Conservation (phyloP, 371 early-diverging fungal genomes). For the Syncephalastrum racemosum region DNA sequence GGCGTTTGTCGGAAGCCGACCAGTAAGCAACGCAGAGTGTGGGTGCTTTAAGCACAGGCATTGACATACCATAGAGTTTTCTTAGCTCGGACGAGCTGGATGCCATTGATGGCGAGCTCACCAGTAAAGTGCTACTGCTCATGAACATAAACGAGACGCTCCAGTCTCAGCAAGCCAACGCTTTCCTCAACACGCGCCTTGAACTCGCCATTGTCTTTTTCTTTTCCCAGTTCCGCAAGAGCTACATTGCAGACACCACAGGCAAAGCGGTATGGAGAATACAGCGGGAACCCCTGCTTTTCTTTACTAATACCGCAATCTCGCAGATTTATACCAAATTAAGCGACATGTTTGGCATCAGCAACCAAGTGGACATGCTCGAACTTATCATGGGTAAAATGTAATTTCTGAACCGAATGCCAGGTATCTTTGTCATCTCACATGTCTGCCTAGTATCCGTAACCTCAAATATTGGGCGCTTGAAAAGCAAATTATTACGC, state of each 20-base stretch:
- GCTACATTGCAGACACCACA: conserved; percentile 67
- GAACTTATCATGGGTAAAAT: conserved; percentile 69
- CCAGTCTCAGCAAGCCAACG: conserved; percentile 41
- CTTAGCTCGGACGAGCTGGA: conserved; percentile 66
- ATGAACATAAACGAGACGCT: conserved; percentile 54
- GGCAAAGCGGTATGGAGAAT: conserved; percentile 27
- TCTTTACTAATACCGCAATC: neutral
- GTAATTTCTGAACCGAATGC: conserved; percentile 31
- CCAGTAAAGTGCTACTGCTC: conserved; percentile 57
- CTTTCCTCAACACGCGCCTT: conserved; percentile 55
- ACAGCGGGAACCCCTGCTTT: neutral
- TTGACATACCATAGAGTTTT: conserved; percentile 41
- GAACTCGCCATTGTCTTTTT: conserved; percentile 80
- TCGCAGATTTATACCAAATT: conserved; percentile 57
- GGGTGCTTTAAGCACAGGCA: no score
- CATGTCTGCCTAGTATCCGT: conserved; percentile 8
- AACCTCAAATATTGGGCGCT: conserved; percentile 30
- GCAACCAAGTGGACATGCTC: conserved; percentile 56
- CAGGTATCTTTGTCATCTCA: neutral
- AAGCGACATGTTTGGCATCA: conserved; percentile 52
- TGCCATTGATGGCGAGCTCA: conserved; percentile 63
- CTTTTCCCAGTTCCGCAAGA: conserved; percentile 72
- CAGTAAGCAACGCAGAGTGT: conserved; percentile 39
- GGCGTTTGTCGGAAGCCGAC: conserved; percentile 63
- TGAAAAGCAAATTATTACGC: conserved; percentile 22